phyloP scores from a whole-genome alignment of 805 yeast genomes.

The Candida ipomoeae region DNA sequence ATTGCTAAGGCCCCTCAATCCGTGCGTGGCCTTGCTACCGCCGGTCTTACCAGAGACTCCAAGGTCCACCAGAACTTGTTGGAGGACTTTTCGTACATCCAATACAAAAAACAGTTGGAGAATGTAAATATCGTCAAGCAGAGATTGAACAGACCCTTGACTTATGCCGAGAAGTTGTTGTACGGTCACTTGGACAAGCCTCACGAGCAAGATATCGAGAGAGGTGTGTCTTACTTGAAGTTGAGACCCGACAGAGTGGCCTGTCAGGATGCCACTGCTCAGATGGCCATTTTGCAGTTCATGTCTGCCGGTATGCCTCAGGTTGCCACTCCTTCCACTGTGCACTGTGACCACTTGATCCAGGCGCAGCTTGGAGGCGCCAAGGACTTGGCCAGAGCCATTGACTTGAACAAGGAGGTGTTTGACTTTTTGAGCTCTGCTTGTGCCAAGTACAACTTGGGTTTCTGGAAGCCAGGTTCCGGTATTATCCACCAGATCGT shows the following conservation, averaged over 20 bases:
- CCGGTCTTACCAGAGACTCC: conserved; percentile 21
- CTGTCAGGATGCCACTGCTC: conserved; percentile 98
- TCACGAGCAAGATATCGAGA: conserved; percentile 73
- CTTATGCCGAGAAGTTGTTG: conserved; percentile 91
- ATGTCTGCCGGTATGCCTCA: conserved; percentile 91
- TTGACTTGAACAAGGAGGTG: conserved; percentile 88
- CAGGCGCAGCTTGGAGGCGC: conserved; percentile 93
- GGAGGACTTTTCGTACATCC: conserved; percentile 80
- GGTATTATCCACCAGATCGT: conserved; percentile 98
- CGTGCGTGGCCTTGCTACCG: conserved; percentile 21
- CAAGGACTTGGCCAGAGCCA: conserved; percentile 79
- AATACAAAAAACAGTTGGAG: conserved; percentile 87
- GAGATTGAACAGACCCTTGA: conserved; percentile 82
- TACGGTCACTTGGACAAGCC: conserved; percentile 96
- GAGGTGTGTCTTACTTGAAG: conserved; percentile 90
- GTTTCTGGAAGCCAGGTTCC: conserved; percentile 98
- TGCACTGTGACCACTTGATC: conserved; percentile 96
- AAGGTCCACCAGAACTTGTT: conserved; percentile 60
- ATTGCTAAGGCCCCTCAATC: conserved; percentile 19
- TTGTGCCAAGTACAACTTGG: conserved; percentile 92
- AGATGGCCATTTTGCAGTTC: conserved; percentile 95
- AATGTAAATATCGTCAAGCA: conserved; percentile 79
- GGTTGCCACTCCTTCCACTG: conserved; percentile 93
- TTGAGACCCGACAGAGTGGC: conserved; percentile 97
- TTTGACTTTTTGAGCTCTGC: conserved; percentile 87